phyloP scores from a whole-genome alignment of 1,284 basidiomycete genomes.

The Ganoderma resinaceum region DNA sequence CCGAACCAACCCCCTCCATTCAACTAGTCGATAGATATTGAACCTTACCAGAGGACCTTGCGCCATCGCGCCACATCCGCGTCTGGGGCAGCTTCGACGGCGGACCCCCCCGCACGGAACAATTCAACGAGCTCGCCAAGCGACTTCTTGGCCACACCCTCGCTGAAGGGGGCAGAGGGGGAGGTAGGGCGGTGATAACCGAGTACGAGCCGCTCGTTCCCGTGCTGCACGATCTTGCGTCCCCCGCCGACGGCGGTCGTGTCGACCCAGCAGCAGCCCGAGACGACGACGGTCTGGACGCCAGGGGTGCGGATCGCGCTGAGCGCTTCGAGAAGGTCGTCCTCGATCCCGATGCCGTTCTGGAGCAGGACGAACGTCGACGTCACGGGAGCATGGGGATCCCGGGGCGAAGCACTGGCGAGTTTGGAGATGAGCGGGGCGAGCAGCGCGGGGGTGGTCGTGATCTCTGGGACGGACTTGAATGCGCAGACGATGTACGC shows the following conservation, averaged over 20 bases:
- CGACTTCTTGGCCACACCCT: constrained; percentile 33
- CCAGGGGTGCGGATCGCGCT: constrained; percentile 15
- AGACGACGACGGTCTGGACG: constrained; percentile 36
- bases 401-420: neutral
- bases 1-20: neutral
- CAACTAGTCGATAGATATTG: too few species aligned
- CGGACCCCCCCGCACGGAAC: constrained; percentile 44
- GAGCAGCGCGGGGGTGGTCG: constrained; percentile 40
- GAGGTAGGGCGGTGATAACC: constrained; percentile 39
- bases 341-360: constrained; percentile 51
- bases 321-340: constrained; percentile 41
- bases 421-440: constrained; percentile 37
- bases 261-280: constrained; percentile 49
- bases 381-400: constrained; percentile 21
- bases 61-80: constrained; percentile 52
- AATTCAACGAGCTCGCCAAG: constrained; percentile 42
- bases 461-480: constrained; percentile 45
- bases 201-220: constrained; percentile 44
- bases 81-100: constrained; percentile 41
- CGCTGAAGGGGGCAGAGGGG: constrained; percentile 17
- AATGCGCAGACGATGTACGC: constrained; percentile 43
- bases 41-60: constrained; percentile 50
- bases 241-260: constrained; percentile 44
- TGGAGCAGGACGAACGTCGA: constrained; percentile 45
- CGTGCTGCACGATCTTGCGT: constrained; percentile 39